Evolutionary conservation across 768 basidiomycete genomes (phyloP), one percentile per base, ranked within the genome.

Genomic region (Pleurotus eryngii): DNA sequence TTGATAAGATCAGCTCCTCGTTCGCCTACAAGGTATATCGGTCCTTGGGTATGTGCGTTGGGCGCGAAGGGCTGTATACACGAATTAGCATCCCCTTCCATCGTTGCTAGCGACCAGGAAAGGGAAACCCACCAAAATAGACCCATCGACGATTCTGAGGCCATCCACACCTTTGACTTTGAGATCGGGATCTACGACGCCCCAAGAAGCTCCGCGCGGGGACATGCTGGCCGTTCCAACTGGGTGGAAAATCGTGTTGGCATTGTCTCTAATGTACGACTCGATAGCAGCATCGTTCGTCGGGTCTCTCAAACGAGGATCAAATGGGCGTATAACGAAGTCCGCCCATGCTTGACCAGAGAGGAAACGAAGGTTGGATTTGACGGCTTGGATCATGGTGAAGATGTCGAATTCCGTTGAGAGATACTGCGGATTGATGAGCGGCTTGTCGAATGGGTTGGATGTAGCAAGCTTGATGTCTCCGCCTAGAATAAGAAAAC

Each of bases 401-500:
- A 61, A 57, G 42, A 68, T 50, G 59, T 72, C 72, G 55, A 67
- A 64, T 2, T 58, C 56, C 8, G 67, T 66, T 30, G 49, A 61
- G 37, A 78, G 70, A 68, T 82, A 78, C 58, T 76, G 74, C 2
- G 80, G 79, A 62, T 84, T 74, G 66, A 84, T 76, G n/a, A 65
- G 46, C 0, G 82, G 81, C 17, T 64, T 55, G 49, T 70, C 71
- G 66, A 81, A 82, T 14, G 78, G 70, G 60, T 74, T 66, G 15
- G 64, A 73, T 11, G 78, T 76, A 49, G 65, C 74, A 58, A 81
- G 62, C 2, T 66, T 60, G 11, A 72, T 59, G 15, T 58, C 57
- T 3, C 72, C 72, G 24, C 72, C 71, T 66, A 30, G 3, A 18
- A 30, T 15, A 37, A 22, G n/a, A 5, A 46, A 4, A 17, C 4